Evolutionary conservation across 2,329 filamentous ascomycete genomes (phyloP), one percentile per base, ranked within the genome.

Genomic region (Exophiala alcalophila): DNA sequence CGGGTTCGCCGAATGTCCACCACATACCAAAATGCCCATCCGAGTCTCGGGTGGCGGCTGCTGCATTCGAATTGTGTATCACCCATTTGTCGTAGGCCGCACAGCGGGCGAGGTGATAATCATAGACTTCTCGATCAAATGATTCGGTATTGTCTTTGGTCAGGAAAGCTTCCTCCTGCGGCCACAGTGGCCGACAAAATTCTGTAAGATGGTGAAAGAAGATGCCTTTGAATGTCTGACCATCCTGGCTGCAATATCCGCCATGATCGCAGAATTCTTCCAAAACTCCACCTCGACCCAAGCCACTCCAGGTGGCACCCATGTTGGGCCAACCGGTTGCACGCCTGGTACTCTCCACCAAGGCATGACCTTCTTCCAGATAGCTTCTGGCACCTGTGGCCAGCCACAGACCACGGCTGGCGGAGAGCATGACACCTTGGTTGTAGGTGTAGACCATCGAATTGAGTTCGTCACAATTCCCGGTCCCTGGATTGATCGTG

Each of bases 381-480:
- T 89, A 96, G 1, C 68, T 72, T 2, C 70, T 63, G n/a, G 80
- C 76, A 9, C 84, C 84, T 0, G 86, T 95, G 10, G 80, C 81
- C 49, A 86, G 76, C 79, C 85, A 96, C 0, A 96, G 73, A 1
- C 83, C 85, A 23, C 86, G 78, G 41, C 88, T 78, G 9, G 88
- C 90, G 4, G 86, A 89, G 15, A 96, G 76, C 1, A 97, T 59
- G 3, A 96, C 88, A 15, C 90, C 91, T 64, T 97, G 91, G 65
- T 97, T 97, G 69, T 97, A 96, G 0, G 89, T 94, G 65, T 90
- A 95, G 6, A 95, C 84, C 81, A 89, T 91, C 55, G 90, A 80
- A 63, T 95, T 86, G 34, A 89, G 78, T 35, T 78, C 63, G 60
- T 96, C 86, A 62, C 91, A 96, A 50, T 78, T 73, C 0, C 78